Conservation (phyloP, 2,329 filamentous ascomycete species). For the Paecilomyces sp. region DNA sequence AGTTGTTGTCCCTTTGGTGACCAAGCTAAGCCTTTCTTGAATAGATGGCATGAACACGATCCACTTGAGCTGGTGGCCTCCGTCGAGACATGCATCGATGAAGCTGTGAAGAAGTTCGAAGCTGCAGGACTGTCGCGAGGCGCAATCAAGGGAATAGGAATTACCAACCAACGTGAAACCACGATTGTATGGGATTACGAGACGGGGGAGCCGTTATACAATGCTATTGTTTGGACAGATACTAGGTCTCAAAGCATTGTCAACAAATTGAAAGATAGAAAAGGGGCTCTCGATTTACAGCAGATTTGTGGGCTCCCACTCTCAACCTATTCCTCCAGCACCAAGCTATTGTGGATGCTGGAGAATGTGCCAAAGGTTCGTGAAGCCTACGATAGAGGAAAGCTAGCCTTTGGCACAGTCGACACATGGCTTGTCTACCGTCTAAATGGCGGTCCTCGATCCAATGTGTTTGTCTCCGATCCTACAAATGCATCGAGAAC, state of each 20-base stretch:
- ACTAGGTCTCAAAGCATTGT: constrained; percentile 71
- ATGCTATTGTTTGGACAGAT: constrained; percentile 86
- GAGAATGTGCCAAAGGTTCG: constrained; percentile 63
- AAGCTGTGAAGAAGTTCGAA: constrained; percentile 62
- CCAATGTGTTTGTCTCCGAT: constrained; percentile 73
- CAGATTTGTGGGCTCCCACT: constrained; percentile 71
- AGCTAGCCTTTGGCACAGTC: constrained; percentile 76
- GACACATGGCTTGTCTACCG: constrained; percentile 83
- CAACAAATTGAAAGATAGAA: constrained; percentile 61
- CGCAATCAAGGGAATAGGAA: constrained; percentile 67
- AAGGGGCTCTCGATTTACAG: constrained; percentile 59
- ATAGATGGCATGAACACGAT: constrained; percentile 83
- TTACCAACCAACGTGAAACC: constrained; percentile 88
- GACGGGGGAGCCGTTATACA: constrained; percentile 72
- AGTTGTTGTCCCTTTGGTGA: too few species aligned
- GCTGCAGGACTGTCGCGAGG: constrained; percentile 56
- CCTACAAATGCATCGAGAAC: constrained; percentile 81
- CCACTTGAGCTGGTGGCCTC: constrained; percentile 66
- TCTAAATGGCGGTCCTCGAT: constrained; percentile 61
- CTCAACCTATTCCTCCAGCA: constrained; percentile 79
- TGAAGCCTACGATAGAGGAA: constrained; percentile 65
- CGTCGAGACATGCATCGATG: constrained; percentile 70
- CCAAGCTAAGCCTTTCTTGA: not conserved
- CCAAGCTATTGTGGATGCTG: constrained; percentile 78
- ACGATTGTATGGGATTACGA: constrained; percentile 75